Evolutionary conservation across 1,284 basidiomycete species (phyloP).

Genomic region (Ceratobasidium sp.): DNA sequence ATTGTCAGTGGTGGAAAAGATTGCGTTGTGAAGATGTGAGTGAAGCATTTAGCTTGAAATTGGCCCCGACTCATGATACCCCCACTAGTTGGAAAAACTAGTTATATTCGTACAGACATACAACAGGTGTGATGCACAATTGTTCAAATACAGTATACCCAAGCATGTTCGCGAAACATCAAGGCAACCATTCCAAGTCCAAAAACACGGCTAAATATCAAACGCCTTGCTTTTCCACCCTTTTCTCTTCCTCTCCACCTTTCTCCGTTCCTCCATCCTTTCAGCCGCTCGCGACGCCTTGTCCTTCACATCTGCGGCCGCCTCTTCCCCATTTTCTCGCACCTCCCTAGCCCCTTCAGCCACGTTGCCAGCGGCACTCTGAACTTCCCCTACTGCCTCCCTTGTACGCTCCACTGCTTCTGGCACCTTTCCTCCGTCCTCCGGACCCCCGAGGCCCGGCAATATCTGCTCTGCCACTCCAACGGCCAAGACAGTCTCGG

Average conservation of each 20-base stretch:
- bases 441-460: constrained; percentile 60
- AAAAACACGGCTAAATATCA: constrained; percentile 51
- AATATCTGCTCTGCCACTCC: constrained; percentile 65
- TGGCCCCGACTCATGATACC: not conserved
- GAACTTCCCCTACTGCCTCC: constrained; percentile 52
- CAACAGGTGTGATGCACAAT: not conserved
- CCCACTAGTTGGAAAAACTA: constrained; percentile 39
- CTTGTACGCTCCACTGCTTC: constrained; percentile 49
- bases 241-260: constrained; percentile 46
- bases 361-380: constrained; percentile 46
- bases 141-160: not conserved
- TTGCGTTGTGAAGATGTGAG: constrained; percentile 69
- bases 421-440: constrained; percentile 51
- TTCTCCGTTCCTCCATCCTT: constrained; percentile 51
- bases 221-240: constrained; percentile 57
- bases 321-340: constrained; percentile 52
- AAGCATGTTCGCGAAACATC: not conserved
- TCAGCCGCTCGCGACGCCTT: constrained; percentile 50
- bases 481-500: constrained; percentile 59
- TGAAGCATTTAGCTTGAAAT: constrained; percentile 12
- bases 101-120: constrained; percentile 8
- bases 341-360: constrained; percentile 52
- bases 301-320: constrained; percentile 51
- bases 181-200: not conserved
- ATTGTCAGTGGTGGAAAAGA: constrained; percentile 91